Percentiles rank a stretch among this genome's conserved stretches.
Evolutionary conservation across 192 early-diverging fungal genomes (phyloP).

Genomic region (Dissophora ornata): DNA sequence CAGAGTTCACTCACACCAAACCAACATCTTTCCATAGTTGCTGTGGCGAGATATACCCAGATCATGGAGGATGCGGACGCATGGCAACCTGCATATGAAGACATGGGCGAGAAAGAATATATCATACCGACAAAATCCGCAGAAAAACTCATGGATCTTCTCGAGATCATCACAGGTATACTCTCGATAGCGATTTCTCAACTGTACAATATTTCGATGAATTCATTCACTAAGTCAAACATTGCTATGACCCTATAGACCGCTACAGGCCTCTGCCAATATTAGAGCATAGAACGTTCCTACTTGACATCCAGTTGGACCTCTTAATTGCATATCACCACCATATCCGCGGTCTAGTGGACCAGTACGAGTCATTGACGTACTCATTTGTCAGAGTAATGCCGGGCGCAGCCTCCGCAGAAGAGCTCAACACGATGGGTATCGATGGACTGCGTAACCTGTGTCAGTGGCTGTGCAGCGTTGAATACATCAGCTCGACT

Average conservation of each 20-base stretch:
- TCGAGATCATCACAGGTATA: constrained; percentile 70
- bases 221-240: too few relatives aligned
- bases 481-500: constrained; percentile 51
- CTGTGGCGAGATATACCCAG: constrained; percentile 70
- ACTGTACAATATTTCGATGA: too few relatives aligned
- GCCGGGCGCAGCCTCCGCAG: constrained; percentile 61
- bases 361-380: constrained; percentile 64
- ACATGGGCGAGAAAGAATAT: constrained; percentile 61
- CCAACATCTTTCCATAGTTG: constrained; percentile 39
- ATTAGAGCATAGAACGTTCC: constrained; percentile 66
- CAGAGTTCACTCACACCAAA: too few relatives aligned
- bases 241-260: constrained; percentile 42
- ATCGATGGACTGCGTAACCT: constrained; percentile 60
- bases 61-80: constrained; percentile 68
- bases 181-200: background rate
- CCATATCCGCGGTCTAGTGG: constrained; percentile 63
- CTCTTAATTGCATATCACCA: constrained; percentile 65
- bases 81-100: constrained; percentile 70
- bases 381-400: constrained; percentile 64
- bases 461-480: constrained; percentile 65
- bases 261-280: constrained; percentile 69
- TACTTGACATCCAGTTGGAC: constrained; percentile 72
- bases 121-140: constrained; percentile 71
- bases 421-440: constrained; percentile 52
- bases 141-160: constrained; percentile 65